Base-by-base conservation (phyloP, 768 basidiomycete species). In the Terana coerulea region DNA sequence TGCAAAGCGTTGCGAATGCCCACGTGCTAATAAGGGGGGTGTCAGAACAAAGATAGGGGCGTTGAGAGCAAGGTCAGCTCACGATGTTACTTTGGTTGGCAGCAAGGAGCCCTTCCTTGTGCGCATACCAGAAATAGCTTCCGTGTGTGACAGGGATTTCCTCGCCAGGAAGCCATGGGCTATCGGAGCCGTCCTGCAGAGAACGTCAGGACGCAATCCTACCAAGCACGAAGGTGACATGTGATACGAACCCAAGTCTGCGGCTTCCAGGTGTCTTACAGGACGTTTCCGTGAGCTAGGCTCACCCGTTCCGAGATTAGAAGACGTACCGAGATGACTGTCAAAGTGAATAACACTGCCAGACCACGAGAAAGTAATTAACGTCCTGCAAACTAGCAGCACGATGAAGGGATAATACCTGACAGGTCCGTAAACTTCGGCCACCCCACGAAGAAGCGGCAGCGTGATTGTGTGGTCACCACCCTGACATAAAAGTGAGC, bases 271-370 rank as follows among this genome's bases (percentile, higher is more conserved):
- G n/a, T n/a, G n/a, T n/a, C n/a, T n/a, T n/a, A n/a, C n/a, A n/a
- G n/a, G n/a, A n/a, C n/a, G n/a, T n/a, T n/a, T n/a, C n/a, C n/a
- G n/a, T n/a, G n/a, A n/a, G n/a, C n/a, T n/a, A n/a, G n/a, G n/a
- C n/a, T n/a, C n/a, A n/a, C n/a, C n/a, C n/a, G n/a, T n/a, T n/a
- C n/a, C n/a, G n/a, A n/a, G n/a, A n/a, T n/a, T 8, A 11, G 7
- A 30, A 2, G 19, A 48, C 63, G 19, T 47, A 66, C 63, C 62
- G 11, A 66, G 54, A 51, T 66, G 65, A 47, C 65, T 65, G 49
- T 69, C 68, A 40, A 65, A 67, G 53, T 69, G 67, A 22, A 69
- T 65, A 3, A 67, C 66, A 36, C 66, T 66, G 48, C 15, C n/a
- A n/a, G n/a, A n/a, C n/a, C n/a, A n/a, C n/a, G n/a, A n/a, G n/a